Evolutionary conservation across 106 monocot species (phyloP).

Genomic region (Triglochin maritima): DNA sequence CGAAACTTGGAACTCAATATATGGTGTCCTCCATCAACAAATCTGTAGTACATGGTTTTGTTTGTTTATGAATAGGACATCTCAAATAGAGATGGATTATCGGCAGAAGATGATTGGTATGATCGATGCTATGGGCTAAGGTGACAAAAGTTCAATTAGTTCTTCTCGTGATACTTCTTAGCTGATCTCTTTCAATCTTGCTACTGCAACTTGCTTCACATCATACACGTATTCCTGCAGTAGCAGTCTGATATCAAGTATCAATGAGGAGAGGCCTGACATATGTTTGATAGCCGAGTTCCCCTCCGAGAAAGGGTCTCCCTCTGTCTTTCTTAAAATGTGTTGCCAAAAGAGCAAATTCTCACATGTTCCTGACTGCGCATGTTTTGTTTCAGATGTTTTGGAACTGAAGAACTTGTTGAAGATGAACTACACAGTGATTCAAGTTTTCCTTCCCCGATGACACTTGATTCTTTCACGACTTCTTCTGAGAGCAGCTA

Average conservation of each 20-base stretch:
- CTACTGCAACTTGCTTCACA: background rate
- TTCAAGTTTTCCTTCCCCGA: constrained; percentile 17
- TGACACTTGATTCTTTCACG: constrained; percentile 7
- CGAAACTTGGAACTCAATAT: background rate
- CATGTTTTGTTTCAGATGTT: constrained; percentile 20
- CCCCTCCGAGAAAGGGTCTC: constrained; percentile 27
- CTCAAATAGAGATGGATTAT: constrained; percentile 55
- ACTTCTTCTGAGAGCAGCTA: constrained; percentile 25
- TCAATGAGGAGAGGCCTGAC: constrained; percentile 36
- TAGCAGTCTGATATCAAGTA: constrained; percentile 19
- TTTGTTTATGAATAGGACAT: constrained; percentile 29
- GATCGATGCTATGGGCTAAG: constrained; percentile 27
- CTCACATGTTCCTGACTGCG: background rate
- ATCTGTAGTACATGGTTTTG: background rate
- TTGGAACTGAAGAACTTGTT: constrained; percentile 19
- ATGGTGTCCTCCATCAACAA: background rate
- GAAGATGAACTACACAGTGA: constrained; percentile 21
- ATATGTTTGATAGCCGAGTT: constrained; percentile 37
- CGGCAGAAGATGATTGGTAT: constrained; percentile 39
- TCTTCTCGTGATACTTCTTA: background rate
- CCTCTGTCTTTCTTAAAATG: background rate
- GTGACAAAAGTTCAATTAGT: constrained; percentile 11
- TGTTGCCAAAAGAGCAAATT: background rate
- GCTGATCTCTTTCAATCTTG: background rate
- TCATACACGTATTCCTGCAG: constrained; percentile 1